Evolutionary conservation across 129 eudicot species (phyloP), one percentile per base, ranked within the genome.

Genomic region (Rutidosis leptorrhynchoides): DNA sequence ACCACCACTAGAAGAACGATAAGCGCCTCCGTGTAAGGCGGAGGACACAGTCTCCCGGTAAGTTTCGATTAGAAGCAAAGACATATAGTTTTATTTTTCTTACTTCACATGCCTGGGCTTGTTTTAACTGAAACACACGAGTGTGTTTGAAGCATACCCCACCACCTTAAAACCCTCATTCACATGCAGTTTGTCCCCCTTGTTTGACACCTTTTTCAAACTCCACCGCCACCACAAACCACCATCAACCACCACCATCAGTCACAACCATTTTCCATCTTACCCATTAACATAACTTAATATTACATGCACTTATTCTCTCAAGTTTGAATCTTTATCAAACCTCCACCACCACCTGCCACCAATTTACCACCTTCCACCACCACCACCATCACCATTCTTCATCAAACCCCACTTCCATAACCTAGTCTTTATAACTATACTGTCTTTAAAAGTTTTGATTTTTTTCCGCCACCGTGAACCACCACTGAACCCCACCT

Each of bases 151-250:
- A 89, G 96, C 86, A 68, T 82, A 57, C 75, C 73, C 62, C 75
- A 64, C 64, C 68, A 65, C 79, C 79, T 65, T 45, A 74, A 65
- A 77, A 53, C 46, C 71, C 74, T 68, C 83, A 30, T 43, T 49
- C 91, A 84, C 92, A 83, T 88, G 96, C 83, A 80, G 64, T 21
- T 69, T 84, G 86, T 87, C 83, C 72, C 82, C 82, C 65, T 37
- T 29, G 59, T 65, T 70, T 53, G 68, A 83, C 16, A 29, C 72
- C 73, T 65, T 74, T 76, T 78, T 79, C 69, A 77, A 51, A 29
- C 77, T 33, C 53, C 77, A 40, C 75, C 77, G 15, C 72, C 77
- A 57, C 56, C 52, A 49, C 23, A n/a, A 40, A 32, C 62, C 78
- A 33, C 23, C 73, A 27, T 69, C 58, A 27, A 58, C 83, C 77